Conservation (phyloP, 108 stramenopile species). For the Nitzschia sp. region DNA sequence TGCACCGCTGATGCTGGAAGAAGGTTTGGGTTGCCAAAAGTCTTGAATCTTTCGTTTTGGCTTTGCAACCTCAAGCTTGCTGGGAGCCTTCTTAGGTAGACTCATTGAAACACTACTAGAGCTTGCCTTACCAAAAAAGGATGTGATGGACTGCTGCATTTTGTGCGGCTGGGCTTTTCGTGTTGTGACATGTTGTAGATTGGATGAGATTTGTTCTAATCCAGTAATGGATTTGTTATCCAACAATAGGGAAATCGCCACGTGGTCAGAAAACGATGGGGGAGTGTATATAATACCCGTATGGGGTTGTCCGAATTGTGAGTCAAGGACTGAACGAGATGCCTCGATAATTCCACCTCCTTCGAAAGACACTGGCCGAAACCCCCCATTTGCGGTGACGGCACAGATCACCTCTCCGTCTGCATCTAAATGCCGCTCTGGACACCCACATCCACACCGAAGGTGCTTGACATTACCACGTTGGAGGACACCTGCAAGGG, state of each 20-base stretch:
- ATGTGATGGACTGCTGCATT: slow-evolving; percentile 64
- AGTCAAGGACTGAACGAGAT: slow-evolving; percentile 62
- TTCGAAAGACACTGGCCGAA: slow-evolving; percentile 67
- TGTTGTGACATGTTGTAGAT: slow-evolving; percentile 48
- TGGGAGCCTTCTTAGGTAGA: too few relatives aligned
- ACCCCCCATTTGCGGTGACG: slow-evolving; percentile 75
- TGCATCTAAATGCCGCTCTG: slow-evolving; percentile 32
- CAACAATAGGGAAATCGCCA: slow-evolving; percentile 76
- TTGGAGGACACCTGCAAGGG: slow-evolving; percentile 47
- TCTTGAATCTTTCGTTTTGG: too few relatives aligned
- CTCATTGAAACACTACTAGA: too few relatives aligned
- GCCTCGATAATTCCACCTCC: slow-evolving; percentile 83
- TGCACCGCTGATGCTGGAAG: neutral
- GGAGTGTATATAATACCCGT: slow-evolving; percentile 92
- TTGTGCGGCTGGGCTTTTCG: slow-evolving; percentile 89
- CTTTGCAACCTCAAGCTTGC: too few relatives aligned
- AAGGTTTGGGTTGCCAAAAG: too few relatives aligned
- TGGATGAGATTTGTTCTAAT: slow-evolving; percentile 7
- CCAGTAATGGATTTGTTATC: slow-evolving; percentile 26
- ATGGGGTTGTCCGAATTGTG: slow-evolving; percentile 63
- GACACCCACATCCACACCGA: slow-evolving; percentile 61
- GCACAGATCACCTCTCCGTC: slow-evolving; percentile 79
- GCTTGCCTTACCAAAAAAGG: slow-evolving; percentile 54
- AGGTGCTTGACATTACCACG: slow-evolving; percentile 39
- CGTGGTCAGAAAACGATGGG: slow-evolving; percentile 88